Evolutionary conservation across 768 basidiomycete genomes (phyloP), one percentile per base, ranked within the genome.

Genomic region (Mycena sanguinolenta): DNA sequence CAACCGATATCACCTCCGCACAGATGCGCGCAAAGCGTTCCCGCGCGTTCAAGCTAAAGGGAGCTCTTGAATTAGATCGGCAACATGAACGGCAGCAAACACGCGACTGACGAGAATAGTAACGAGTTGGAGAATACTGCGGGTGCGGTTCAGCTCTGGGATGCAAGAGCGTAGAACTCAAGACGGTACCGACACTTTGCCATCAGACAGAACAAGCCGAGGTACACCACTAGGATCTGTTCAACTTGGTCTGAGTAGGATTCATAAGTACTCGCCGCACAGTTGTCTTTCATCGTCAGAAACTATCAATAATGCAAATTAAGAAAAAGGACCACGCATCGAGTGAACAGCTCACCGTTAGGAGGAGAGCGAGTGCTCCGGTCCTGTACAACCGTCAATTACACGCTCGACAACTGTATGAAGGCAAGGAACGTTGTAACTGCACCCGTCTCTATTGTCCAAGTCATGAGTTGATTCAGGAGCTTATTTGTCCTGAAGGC

Each of bases 361-460:
- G 6, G 25, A 66, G 27, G 1, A 66, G 34, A 28, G 36, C 27
- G 10, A 59, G 44, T 13, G 65, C 65, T 8, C 65, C 65, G 28
- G 58, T 14, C 3, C 65, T 66, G 44, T 25, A 34, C n/a, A 9
- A 2, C 30, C 13, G 44, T 66, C 34, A 59, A 34, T 6, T 28
- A 12, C n/a, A 39, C 17, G 44, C 14, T 16, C 36, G 27, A 16
- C 19, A 2, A 38, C n/a, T n/a, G 38, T 12, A 1, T 2, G 21
- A 42, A n/a, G 17, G 3, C 21, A 28, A 36, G 14, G 25, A 16
- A 66, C 65, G 49, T 66, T 14, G 65, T 66, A 21, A 66, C 39
- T 59, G 65, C 65, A 30, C 65, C 65, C 44, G 65, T 66, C 17
- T 66, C 65, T 23, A 66, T 59, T 19, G 65, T 49, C 65, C 65